These are phyloP conservation scores for Blastocystis sp. DNA, from an alignment of 352 stramenopile genomes.

Conservation along the genomic window DNA sequence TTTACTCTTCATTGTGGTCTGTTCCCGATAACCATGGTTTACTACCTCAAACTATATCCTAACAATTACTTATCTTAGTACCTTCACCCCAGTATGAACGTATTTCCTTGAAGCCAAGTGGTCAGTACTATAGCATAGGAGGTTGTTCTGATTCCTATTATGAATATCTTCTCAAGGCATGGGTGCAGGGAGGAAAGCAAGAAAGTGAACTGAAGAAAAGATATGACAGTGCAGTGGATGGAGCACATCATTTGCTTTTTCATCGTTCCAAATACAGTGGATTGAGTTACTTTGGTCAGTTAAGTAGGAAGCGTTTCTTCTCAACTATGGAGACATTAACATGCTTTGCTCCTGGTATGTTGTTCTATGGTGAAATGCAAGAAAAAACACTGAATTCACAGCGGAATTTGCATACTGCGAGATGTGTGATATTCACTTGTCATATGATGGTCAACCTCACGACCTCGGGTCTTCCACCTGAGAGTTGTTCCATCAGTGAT, in stretches of 20 bases:
- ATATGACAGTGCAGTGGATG: slow-evolving; percentile 73
- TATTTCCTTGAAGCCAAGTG: background rate
- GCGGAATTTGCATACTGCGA: slow-evolving; percentile 60
- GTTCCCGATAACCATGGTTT: slow-evolving; percentile 4
- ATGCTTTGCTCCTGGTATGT: slow-evolving; percentile 75
- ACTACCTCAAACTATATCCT: slow-evolving; percentile 30
- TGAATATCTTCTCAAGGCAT: slow-evolving; percentile 81
- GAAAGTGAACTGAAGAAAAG: slow-evolving; percentile 70
- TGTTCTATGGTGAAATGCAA: slow-evolving; percentile 71
- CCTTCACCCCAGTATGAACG: slow-evolving; percentile 29
- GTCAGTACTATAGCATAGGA: slow-evolving; percentile 68
- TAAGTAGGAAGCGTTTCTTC: slow-evolving; percentile 51
- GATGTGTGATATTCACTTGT: slow-evolving; percentile 67
- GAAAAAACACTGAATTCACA: slow-evolving; percentile 70
- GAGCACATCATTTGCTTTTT: slow-evolving; percentile 72
- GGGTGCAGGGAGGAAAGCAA: slow-evolving; percentile 69
- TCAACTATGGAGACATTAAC: slow-evolving; percentile 54
- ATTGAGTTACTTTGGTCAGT: slow-evolving; percentile 68
- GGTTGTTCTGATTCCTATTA: slow-evolving; percentile 79
- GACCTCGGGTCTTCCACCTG: slow-evolving; percentile 64
- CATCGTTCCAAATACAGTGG: slow-evolving; percentile 68
- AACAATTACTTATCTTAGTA: background rate
- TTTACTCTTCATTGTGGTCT: background rate
- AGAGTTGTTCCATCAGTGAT: slow-evolving; percentile 63
- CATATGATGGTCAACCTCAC: slow-evolving; percentile 23